phyloP scores from a whole-genome alignment of 2,329 filamentous ascomycete species.

The Whalleya microplaca region DNA sequence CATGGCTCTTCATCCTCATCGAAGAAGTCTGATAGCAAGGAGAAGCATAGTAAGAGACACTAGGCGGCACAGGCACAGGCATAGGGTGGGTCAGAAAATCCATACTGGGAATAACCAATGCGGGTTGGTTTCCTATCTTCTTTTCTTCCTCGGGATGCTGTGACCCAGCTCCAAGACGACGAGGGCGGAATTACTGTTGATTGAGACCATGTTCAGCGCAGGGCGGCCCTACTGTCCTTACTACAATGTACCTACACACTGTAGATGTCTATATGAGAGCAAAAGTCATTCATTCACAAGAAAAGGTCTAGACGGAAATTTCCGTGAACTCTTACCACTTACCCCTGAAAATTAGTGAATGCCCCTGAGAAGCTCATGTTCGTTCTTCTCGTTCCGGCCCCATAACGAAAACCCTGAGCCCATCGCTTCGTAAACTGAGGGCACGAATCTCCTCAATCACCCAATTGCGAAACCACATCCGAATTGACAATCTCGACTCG shows the following conservation, averaged over 20 bases:
- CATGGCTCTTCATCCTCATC: slow-evolving; percentile 28
- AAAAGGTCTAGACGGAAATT: neutral
- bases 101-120: neutral
- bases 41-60: slow-evolving; percentile 22
- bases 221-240: slow-evolving; percentile 20
- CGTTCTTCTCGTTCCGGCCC: neutral
- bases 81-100: neutral
- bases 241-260: slow-evolving; percentile 19
- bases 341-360: neutral
- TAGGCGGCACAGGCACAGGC: slow-evolving; percentile 1
- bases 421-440: neutral
- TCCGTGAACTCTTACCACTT: too few species aligned
- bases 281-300: slow-evolving; percentile 2
- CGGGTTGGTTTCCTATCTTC: slow-evolving; percentile 10
- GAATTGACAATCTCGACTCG: neutral
- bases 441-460: neutral
- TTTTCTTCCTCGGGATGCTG: neutral
- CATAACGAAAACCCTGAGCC: neutral
- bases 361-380: neutral
- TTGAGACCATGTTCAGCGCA: neutral
- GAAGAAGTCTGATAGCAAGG: slow-evolving; percentile 18
- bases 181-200: slow-evolving; percentile 5
- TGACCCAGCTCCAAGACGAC: slow-evolving; percentile 3
- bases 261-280: slow-evolving; percentile 20
- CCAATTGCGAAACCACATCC: neutral